phyloP scores from a whole-genome alignment of 495 filamentous ascomycete genomes.

The Annulohypoxylon stygium region DNA sequence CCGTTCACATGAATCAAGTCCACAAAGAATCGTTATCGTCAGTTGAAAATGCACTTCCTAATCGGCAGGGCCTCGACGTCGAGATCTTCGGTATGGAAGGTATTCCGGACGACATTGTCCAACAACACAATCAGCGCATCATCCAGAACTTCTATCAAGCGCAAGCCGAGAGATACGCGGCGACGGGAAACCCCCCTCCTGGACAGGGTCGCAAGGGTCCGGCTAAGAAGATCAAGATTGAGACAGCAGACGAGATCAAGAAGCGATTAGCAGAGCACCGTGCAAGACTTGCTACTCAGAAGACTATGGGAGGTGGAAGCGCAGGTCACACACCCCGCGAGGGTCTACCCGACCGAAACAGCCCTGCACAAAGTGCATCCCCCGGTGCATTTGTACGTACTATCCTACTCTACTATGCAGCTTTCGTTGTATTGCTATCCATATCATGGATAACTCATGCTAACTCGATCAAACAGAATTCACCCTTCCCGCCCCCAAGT shows the following conservation, averaged over 20 bases:
- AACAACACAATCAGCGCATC: conserved; percentile 86
- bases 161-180: conserved; percentile 82
- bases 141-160: conserved; percentile 84
- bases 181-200: conserved; percentile 87
- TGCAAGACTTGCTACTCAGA: conserved; percentile 73
- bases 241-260: conserved; percentile 81
- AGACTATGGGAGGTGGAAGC: conserved; percentile 66
- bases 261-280: conserved; percentile 85
- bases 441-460: neutral
- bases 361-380: conserved; percentile 68
- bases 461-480: conserved; percentile 47
- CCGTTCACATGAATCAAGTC: conserved; percentile 97
- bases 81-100: conserved; percentile 99
- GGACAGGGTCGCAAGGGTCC: conserved; percentile 64
- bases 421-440: neutral
- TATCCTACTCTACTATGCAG: neutral
- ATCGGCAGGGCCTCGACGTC: conserved; percentile 83
- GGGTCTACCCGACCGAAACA: conserved; percentile 64
- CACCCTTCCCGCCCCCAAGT: conserved; percentile 59
- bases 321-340: conserved; percentile 71
- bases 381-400: conserved; percentile 67
- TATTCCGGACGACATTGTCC: conserved; percentile 85
- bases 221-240: conserved; percentile 84
- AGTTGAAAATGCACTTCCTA: conserved; percentile 92
- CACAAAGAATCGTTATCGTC: conserved; percentile 90